Conservation (phyloP, 768 basidiomycete genomes). For the Boletus edulis region DNA sequence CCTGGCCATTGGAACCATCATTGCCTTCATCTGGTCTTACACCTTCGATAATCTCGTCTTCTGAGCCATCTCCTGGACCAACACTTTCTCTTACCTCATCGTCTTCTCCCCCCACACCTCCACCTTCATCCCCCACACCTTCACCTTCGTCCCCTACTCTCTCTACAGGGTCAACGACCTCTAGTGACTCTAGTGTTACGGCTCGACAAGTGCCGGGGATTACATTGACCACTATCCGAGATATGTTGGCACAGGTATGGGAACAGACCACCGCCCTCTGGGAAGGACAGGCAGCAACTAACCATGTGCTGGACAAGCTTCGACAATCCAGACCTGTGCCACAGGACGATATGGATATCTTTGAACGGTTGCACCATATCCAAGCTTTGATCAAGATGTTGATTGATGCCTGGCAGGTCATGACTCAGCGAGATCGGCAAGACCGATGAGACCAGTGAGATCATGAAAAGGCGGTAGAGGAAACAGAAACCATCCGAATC, state of each 20-base stretch:
- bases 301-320: conserved; percentile 61
- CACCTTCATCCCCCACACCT: conserved; percentile 29
- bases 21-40: conserved; percentile 27
- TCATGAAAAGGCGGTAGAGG: neutral
- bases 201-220: conserved; percentile 34
- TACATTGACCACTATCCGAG: conserved; percentile 45
- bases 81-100: conserved; percentile 40
- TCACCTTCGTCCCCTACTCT: conserved; percentile 33
- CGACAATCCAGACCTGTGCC: conserved; percentile 43
- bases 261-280: conserved; percentile 58
- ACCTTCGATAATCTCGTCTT: conserved; percentile 33
- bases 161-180: conserved; percentile 27
- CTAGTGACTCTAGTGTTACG: conserved; percentile 37
- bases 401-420: conserved; percentile 1
- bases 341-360: conserved; percentile 39
- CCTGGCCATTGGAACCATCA: conserved; percentile 34
- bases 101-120: conserved; percentile 16
- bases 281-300: conserved; percentile 60
- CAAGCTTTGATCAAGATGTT: conserved; percentile 22
- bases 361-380: conserved; percentile 28
- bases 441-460: neutral
- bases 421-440: neutral
- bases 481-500: conserved; percentile 15
- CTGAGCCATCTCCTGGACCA: conserved; percentile 34
- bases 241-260: conserved; percentile 55